Percentiles rank a stretch among this genome's conserved stretches.
phyloP scores from a whole-genome alignment of 2,329 filamentous ascomycete genomes.

The Hypoxylon sp. region DNA sequence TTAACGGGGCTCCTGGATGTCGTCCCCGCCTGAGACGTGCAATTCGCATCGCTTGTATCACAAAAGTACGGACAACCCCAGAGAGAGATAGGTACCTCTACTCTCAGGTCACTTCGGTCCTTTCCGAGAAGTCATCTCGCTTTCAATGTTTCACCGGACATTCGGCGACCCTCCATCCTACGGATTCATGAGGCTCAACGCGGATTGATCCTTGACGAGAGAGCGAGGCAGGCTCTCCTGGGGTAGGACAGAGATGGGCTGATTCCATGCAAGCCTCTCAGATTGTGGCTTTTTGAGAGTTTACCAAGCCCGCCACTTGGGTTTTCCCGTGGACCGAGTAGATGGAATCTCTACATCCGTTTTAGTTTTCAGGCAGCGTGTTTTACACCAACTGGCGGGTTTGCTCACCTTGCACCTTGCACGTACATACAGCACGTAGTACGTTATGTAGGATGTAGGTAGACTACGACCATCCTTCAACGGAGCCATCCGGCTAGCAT shows the following conservation, averaged over 20 bases:
- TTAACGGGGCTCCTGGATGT: conserved; percentile 5
- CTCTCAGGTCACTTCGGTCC: conserved; percentile 11
- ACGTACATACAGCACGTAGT: not conserved
- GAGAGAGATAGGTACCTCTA: conserved; percentile 2
- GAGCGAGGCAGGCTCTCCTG: conserved; percentile 11
- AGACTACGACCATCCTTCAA: conserved; percentile 28
- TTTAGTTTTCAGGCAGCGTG: conserved; percentile 10
- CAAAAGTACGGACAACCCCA: conserved; percentile 17
- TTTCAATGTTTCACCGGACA: conserved; percentile 16
- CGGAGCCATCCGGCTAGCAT: conserved; percentile 39
- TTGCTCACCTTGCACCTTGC: conserved; percentile 29
- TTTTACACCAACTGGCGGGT: conserved; percentile 20
- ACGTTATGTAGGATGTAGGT: not conserved
- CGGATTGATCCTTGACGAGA: conserved; percentile 11
- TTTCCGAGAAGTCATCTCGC: conserved; percentile 18
- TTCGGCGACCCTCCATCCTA: conserved; percentile 15
- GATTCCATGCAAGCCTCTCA: conserved; percentile 12
- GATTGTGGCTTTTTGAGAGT: conserved; percentile 7
- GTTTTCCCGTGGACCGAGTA: conserved; percentile 22
- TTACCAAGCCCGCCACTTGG: conserved; percentile 9
- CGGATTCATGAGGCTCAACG: conserved; percentile 26
- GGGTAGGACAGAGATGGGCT: conserved; percentile 15
- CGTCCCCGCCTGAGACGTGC: not conserved
- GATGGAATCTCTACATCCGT: conserved; percentile 16
- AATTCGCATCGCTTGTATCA: conserved; percentile 14